Base-by-base conservation (phyloP, 2,329 filamentous ascomycete species). In the Sporothrix brunneoviolacea region DNA sequence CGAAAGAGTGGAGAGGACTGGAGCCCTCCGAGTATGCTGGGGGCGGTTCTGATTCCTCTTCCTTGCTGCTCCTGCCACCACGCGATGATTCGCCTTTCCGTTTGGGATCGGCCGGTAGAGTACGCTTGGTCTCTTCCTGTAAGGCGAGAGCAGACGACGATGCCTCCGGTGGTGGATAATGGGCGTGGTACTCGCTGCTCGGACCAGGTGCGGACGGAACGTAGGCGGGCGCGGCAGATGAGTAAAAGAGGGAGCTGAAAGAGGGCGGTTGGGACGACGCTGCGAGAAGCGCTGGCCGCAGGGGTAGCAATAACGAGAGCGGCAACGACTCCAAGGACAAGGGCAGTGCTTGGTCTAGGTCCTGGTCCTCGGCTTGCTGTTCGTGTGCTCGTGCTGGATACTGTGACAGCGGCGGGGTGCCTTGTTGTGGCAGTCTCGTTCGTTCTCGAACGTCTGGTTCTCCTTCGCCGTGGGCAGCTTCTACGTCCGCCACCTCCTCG, bases 1-100 rank as follows among this genome's bases (percentile, higher is more conserved):
- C 84, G 65, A 98, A 98, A 52, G 89, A 88, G 54, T 86, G 80
- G 67, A 98, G 82, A 56, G 93, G 93, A 73, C 89, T 96, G 55
- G 83, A 86, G 62, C 91, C 91, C 80, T 97, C 91, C 59, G 88
- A 90, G 69, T 98, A 98, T 51, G 93, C 91, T 52, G 93, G 93
- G 54, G 93, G 93, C 53, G 91, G 91, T 73, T 97, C 93, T 70
- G 82, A 80, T 71, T 97, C 91, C 66, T 84, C 80, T 65, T 79
- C 80, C 67, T 93, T 93, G 57, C 44, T 32, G 18, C 63, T 62
- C 37, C 28, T 36, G 38, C 28, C 32, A 10, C 30, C 30, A 12
- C 81, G 82, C 53, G 83, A 83, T 33, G 83, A 79, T 30, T 61
- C 57, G 60, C 58, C 58, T 38, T 85, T 79, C 62, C 80, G 80